Evolutionary conservation across 2,329 filamentous ascomycete species (phyloP), one percentile per base, ranked within the genome.

Genomic region (Lomentospora prolificans): DNA sequence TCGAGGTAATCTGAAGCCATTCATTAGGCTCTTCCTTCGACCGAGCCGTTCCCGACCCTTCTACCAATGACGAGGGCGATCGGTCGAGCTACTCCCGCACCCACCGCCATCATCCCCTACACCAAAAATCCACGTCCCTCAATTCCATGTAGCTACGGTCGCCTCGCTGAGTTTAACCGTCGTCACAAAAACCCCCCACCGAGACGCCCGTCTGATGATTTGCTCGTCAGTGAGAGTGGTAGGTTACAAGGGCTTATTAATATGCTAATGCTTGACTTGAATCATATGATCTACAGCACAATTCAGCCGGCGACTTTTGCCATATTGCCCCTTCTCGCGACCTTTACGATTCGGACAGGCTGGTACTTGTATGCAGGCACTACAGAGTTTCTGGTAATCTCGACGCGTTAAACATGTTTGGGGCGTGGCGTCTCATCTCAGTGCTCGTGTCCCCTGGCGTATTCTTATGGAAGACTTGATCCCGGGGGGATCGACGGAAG

Each of bases 221-320:
- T 51, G 24, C 25, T 27, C 39, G 22, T 25, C 19, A 25, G 31
- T n/a, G 31, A 53, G n/a, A 53, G 24, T 33, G 27, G 25, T n/a
- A 52, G 33, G 22, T 17, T 8, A 14, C 12, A 51, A 51, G 48
- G 12, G 14, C 24, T 48, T 33, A 31, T 30, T 55, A 17, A 30
- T 30, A 41, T 31, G 41, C 8, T 25, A 19, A 44, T 31, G n/a
- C 33, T 28, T 33, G 33, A 30, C 41, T 27, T 50, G 25, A 41
- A 33, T 55, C 53, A 55, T 30, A 55, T 50, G 53, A 55, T 55
- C 53, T 39, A 41, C 36, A 8, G 17, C 9, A n/a, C 25, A 48
- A 41, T 24, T 55, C 25, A 55, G n/a, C 53, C 53, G 53, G 27
- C 25, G 27, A n/a, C 41, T 48, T 55, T 55, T 30, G 3, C 53